Evolutionary conservation across 164 flowering plant species (phyloP), one percentile per base, ranked within the genome.

Genomic region (Sedum album): DNA sequence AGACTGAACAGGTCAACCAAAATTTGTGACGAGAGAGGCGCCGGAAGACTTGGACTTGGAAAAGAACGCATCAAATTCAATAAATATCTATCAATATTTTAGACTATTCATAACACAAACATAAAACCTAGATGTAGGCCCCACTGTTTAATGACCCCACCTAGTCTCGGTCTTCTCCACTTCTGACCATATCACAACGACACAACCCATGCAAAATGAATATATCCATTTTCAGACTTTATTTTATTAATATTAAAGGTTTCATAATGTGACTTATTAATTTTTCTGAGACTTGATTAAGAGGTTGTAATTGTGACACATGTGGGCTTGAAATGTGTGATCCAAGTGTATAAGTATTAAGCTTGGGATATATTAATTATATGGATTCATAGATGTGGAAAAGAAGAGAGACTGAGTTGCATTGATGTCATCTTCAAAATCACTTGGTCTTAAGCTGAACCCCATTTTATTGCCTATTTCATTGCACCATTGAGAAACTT

Each of bases 401-500:
- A 7, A 7, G 17, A 26, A 41, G 44, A 38, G 21, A 42, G 57
- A 51, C 9, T 51, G 5, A 51, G 57, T 21, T n/a, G 28, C n/a
- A 21, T n/a, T n/a, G 57, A 5, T 51, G 57, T 51, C 57, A 51
- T 46, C 57, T 17, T 21, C 57, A 51, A 35, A 18, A 55, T 68
- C 36, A 42, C 66, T 57, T 63, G 71, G 79, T 77, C 82, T 77
- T 76, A 76, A 42, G 65, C 60, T 71, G 53, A 66, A 74, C 41
- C 79, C 82, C 77, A 72, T 78, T 77, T 77, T 77, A 75, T 71
- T 70, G 87, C 82, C 87, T 73, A 67, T 72, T 74, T 77, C 74
- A 73, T 72, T 73, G 82, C 84, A 76, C 78, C 75, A 64, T 68
- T 65, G 46, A 67, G 72, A 71, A 81, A 72, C 75, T 66, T 64